Evolutionary conservation across 345 rosid species (phyloP), one percentile per base, ranked within the genome.

Genomic region (Psidium guajava): DNA sequence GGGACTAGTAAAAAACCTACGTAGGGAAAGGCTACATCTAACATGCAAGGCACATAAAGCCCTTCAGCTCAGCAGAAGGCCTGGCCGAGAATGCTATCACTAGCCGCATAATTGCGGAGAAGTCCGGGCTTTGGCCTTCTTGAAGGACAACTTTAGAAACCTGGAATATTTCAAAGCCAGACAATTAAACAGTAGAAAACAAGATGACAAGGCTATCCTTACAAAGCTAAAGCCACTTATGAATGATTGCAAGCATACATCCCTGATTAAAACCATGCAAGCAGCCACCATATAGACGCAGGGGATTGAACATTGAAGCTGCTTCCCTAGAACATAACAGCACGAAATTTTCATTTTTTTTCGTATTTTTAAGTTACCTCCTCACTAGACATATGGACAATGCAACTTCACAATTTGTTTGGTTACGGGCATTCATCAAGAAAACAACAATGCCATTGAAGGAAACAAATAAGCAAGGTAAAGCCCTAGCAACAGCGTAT

Each of bases 31-130:
- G 54, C 47, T 36, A 85, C 36, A 44, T 47, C 57, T 81, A 54
- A 94, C 98, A 89, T 95, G 95, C 98, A 90, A 95, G 91, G 90
- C 91, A 90, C 86, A 91, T 91, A 89, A 95, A 94, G 86, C 98
- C 98, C 91, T 92, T 94, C 80, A 91, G 93, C 88, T 92, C 92
- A 58, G 89, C 89, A 56, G 94, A 85, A 87, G 92, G 90, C 88
- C 90, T 83, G 89, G 89, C 84, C 53, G 97, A 92, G 90, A 95
- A 91, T 83, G 96, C 87, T 77, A 94, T 90, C 81, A 93, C 94
- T 90, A 95, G 87, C 89, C 94, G 98, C 98, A 93, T 90, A 73
- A 95, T 92, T 92, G 90, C 86, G 5, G 98, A 93, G 89, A 94
- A 91, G 87, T 95, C 98, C 83, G 94, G 91, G 53, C 89, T 89